Conservation (phyloP, 2,329 filamentous ascomycete species). For the Botrytis elliptica region DNA sequence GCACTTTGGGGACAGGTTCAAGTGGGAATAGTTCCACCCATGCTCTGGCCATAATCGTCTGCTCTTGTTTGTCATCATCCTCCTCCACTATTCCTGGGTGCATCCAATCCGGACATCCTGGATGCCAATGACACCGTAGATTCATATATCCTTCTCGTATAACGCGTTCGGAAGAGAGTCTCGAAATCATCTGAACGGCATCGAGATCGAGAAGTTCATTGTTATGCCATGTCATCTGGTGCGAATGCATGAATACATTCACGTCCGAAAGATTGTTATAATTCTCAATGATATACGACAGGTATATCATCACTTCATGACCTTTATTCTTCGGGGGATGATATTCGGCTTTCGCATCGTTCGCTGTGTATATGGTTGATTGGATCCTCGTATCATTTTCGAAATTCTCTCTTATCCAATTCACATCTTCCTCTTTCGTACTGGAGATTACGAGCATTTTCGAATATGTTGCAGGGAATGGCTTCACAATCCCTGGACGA, state of each 20-base stretch:
- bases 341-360: constrained; percentile 39
- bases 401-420: constrained; percentile 11
- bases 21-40: constrained; percentile 39
- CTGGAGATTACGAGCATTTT: constrained; percentile 17
- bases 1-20: constrained; percentile 44
- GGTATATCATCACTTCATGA: constrained; percentile 36
- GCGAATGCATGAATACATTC: constrained; percentile 44
- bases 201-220: constrained; percentile 33
- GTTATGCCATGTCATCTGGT: constrained; percentile 45
- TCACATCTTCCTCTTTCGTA: constrained; percentile 8
- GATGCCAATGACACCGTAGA: constrained; percentile 57
- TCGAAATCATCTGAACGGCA: constrained; percentile 39
- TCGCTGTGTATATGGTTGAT: constrained; percentile 31
- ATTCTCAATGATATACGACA: constrained; percentile 61
- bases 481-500: not conserved
- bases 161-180: constrained; percentile 40
- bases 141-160: constrained; percentile 57
- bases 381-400: not conserved
- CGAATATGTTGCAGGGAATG: not conserved
- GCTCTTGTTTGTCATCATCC: constrained; percentile 14
- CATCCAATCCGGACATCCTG: constrained; percentile 55
- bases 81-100: constrained; percentile 36
- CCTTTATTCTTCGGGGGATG: constrained; percentile 50
- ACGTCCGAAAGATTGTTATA: constrained; percentile 51
- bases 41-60: constrained; percentile 34